Conservation (phyloP, 495 filamentous ascomycete species). For the Physcia stellaris region DNA sequence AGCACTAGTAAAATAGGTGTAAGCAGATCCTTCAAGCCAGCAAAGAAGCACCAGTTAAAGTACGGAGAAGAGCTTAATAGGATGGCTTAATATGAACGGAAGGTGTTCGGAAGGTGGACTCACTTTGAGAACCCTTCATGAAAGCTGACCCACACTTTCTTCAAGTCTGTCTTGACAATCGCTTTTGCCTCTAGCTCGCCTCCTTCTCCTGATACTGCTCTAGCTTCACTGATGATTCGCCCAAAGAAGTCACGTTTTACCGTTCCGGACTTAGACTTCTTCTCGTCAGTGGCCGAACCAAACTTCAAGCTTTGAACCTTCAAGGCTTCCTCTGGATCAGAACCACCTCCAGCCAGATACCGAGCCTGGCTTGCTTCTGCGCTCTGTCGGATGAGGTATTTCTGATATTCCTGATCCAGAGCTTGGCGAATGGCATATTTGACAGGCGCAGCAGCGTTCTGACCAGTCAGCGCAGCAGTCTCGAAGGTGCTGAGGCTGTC, state of each 20-base stretch:
- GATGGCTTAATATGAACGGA: too few relatives aligned
- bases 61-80: too few relatives aligned
- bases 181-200: slow-evolving; percentile 26
- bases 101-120: too few relatives aligned
- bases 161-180: slow-evolving; percentile 32
- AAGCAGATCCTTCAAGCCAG: too few relatives aligned
- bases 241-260: slow-evolving; percentile 90
- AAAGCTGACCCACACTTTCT: slow-evolving; percentile 87
- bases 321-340: neutral
- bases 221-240: slow-evolving; percentile 41
- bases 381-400: slow-evolving; percentile 46
- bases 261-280: slow-evolving; percentile 17
- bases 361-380: slow-evolving; percentile 41
- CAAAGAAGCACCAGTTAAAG: too few relatives aligned
- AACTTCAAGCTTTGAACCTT: slow-evolving; percentile 28
- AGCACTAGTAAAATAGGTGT: too few relatives aligned
- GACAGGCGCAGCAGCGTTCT: slow-evolving; percentile 43
- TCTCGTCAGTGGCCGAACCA: slow-evolving; percentile 7
- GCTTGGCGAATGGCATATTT: slow-evolving; percentile 86
- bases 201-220: slow-evolving; percentile 23
- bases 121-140: slow-evolving; percentile 96
- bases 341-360: slow-evolving; percentile 27
- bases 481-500: slow-evolving; percentile 55
- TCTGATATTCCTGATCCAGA: slow-evolving; percentile 74
- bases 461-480: slow-evolving; percentile 23